phyloP scores from a whole-genome alignment of 495 filamentous ascomycete genomes.

The Xylaria flabelliformis region DNA sequence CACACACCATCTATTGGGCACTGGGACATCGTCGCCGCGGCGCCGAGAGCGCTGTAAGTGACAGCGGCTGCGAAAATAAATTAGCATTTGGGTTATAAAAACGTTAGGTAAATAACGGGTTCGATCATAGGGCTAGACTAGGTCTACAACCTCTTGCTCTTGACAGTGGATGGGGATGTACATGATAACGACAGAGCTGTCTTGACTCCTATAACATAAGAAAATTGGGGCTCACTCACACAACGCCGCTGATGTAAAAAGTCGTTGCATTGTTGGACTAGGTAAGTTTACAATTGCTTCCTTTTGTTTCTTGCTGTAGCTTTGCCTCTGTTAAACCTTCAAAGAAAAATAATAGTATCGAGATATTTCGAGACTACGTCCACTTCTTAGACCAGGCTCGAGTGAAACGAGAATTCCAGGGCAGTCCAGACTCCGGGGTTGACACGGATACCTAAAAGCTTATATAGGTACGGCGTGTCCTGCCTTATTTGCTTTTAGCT shows the following conservation, averaged over 20 bases:
- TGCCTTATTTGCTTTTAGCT: constrained; percentile 11
- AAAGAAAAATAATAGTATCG: neutral
- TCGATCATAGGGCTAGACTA: neutral
- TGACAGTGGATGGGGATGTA: neutral
- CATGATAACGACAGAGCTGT: neutral
- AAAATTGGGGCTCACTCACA: constrained; percentile 31
- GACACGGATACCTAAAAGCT: constrained; percentile 9
- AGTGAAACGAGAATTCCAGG: constrained; percentile 18
- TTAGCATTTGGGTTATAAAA: neutral
- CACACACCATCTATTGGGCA: constrained; percentile 48
- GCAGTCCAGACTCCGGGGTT: constrained; percentile 4
- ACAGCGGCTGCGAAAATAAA: constrained; percentile 28
- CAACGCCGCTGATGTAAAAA: constrained; percentile 28
- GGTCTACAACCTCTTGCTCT: neutral
- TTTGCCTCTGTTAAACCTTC: neutral
- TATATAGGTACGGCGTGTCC: neutral
- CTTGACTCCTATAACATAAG: neutral
- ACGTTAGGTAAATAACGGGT: no score
- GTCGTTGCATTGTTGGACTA: neutral
- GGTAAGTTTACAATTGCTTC: neutral
- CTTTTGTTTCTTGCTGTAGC: neutral
- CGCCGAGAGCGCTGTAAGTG: constrained; percentile 30
- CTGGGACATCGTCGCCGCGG: constrained; percentile 32
- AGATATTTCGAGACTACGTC: neutral
- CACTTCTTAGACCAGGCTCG: neutral